Evolutionary conservation across 176 grass and related monocot genomes (phyloP), one percentile per base, ranked within the genome.

Genomic region (Musa beccarii): DNA sequence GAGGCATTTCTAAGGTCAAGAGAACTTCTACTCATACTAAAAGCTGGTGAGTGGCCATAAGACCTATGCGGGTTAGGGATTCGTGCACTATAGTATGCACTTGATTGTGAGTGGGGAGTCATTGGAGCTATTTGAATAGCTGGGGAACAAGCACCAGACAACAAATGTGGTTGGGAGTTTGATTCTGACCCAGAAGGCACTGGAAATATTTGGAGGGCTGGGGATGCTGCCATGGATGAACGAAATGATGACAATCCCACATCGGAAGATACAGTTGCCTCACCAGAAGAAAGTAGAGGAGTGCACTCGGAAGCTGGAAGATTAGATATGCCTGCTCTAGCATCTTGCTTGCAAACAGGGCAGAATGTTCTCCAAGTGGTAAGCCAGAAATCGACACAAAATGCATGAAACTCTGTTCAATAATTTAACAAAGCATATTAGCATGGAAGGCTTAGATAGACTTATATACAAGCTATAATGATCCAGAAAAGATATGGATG

Each of bases 351-450:
- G 78, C 95, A 98, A 43, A 98, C 86, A 69, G 95, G 95, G 73
- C 95, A 98, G 82, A 98, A 98, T 78, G 95, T 93, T 87, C 90
- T 73, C 90, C 90, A 91, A 49, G 84, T 87, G 54, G 86, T 98
- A 65, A 98, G 86, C 95, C 95, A 98, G 49, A 87, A 81, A 75
- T 98, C 95, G 22, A 98, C 91, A 73, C 95, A 98, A 71, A 78
- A 66, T 52, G 80, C 85, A 78, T 98, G 95, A 68, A 98, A 98
- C 53, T 90, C 95, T 98, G 84, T 55, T 28, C 15, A 74, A 56
- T 29, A 51, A 15, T 26, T 56, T 62, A 28, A 56, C 52, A 10
- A 55, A 56, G 7, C 29, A 74, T 9, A 74, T 56, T 57, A 74
- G 72, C 24, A 56, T 17, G 15, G 52, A 55, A 29, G 52, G 15